These are phyloP conservation scores for Limtongia smithiae DNA, from an alignment of 805 yeast genomes.

Conservation along the genomic window DNA sequence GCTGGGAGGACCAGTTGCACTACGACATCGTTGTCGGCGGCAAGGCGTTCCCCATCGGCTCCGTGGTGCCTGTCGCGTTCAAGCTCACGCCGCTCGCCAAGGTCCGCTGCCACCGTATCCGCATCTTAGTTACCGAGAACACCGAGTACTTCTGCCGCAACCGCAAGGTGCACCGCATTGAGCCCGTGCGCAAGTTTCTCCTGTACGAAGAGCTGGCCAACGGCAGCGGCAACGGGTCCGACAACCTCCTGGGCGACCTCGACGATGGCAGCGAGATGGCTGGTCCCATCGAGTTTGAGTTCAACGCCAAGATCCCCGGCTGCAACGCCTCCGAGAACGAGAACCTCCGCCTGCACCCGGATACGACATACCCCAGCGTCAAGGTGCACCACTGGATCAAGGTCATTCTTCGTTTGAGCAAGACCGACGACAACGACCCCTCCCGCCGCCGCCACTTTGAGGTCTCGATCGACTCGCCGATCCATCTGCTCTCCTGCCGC, in stretches of 20 bases:
- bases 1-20: constrained; percentile 79
- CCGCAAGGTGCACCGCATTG: constrained; percentile 85
- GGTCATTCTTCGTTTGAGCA: constrained; percentile 75
- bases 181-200: constrained; percentile 78
- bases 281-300: constrained; percentile 64
- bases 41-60: constrained; percentile 79
- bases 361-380: constrained; percentile 73
- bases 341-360: constrained; percentile 57
- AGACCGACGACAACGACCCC: constrained; percentile 47
- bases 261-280: constrained; percentile 36
- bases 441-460: constrained; percentile 84
- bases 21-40: constrained; percentile 91
- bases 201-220: constrained; percentile 75
- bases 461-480: constrained; percentile 90
- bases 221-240: constrained; percentile 28
- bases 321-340: constrained; percentile 18
- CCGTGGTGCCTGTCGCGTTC: constrained; percentile 79
- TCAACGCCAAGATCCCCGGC: constrained; percentile 76
- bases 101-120: constrained; percentile 76
- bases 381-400: constrained; percentile 96
- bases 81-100: constrained; percentile 83
- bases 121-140: constrained; percentile 83
- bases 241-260: constrained; percentile 48
- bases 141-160: constrained; percentile 83
- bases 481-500: constrained; percentile 69